phyloP scores from a whole-genome alignment of 805 yeast genomes.

The Starmerella bacillaris region DNA sequence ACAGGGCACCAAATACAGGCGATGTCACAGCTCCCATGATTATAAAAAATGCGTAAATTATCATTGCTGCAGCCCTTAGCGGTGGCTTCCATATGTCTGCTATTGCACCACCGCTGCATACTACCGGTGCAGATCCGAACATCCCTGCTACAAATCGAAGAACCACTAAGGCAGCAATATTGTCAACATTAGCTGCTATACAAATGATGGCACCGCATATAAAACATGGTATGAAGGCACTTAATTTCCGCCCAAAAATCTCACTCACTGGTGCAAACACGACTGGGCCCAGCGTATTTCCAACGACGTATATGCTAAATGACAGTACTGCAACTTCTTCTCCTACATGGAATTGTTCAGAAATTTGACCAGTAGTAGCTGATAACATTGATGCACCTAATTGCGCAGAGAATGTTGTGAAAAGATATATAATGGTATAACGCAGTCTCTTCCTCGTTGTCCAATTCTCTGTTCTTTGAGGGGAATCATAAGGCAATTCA shows the following conservation, averaged over 20 bases:
- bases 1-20: conserved; percentile 21
- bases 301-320: conserved; percentile 37
- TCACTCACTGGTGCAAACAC: conserved; percentile 43
- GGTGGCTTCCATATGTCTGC: too few relatives aligned
- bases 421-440: conserved; percentile 26
- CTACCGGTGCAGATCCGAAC: too few relatives aligned
- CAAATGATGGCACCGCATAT: too few relatives aligned
- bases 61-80: too few relatives aligned
- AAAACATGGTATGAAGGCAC: conserved; percentile 34
- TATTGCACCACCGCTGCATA: too few relatives aligned
- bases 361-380: conserved; percentile 32
- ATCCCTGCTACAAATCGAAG: too few relatives aligned
- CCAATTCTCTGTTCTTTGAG: too few relatives aligned
- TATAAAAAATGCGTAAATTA: too few relatives aligned
- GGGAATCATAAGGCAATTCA: too few relatives aligned
- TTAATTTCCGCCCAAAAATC: conserved; percentile 35
- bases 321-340: conserved; percentile 33
- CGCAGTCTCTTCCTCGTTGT: conserved; percentile 26
- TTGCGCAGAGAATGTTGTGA: conserved; percentile 36
- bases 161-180: too few relatives aligned
- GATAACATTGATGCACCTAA: conserved; percentile 36
- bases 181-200: too few relatives aligned
- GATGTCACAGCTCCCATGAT: conserved; percentile 1
- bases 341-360: conserved; percentile 30
- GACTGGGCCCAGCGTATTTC: conserved; percentile 46